A percentile compares a stretch with the other conserved stretches of the same genome.
Conservation (phyloP, 2,329 filamentous ascomycete genomes). For the Ceratocystis variospora region DNA sequence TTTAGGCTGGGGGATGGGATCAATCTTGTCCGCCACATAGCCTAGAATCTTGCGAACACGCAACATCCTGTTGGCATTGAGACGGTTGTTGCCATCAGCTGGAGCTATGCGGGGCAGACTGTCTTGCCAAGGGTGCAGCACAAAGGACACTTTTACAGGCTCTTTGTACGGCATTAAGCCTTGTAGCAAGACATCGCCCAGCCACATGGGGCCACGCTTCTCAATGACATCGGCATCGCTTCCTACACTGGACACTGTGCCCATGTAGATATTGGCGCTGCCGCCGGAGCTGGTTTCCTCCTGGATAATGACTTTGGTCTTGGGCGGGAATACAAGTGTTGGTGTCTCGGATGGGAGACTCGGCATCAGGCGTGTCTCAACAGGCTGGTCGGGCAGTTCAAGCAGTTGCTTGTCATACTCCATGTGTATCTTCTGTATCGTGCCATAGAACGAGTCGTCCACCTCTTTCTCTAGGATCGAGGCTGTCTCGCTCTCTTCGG, state of each 20-base stretch:
- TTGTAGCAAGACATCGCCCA: slow-evolving; percentile 73
- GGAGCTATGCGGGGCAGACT: slow-evolving; percentile 59
- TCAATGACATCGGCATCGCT: slow-evolving; percentile 72
- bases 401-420: slow-evolving; percentile 56
- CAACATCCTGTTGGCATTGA: slow-evolving; percentile 95
- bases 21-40: slow-evolving; percentile 86
- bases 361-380: slow-evolving; percentile 54
- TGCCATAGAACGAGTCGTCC: slow-evolving; percentile 60
- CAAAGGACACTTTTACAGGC: slow-evolving; percentile 90
- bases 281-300: slow-evolving; percentile 52
- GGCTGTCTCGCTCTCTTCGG: slow-evolving; percentile 50
- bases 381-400: slow-evolving; percentile 38
- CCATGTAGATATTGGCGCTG: slow-evolving; percentile 76
- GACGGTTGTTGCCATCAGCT: slow-evolving; percentile 67
- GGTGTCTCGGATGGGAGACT: slow-evolving; percentile 62
- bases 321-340: slow-evolving; percentile 55
- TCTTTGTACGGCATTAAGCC: slow-evolving; percentile 78
- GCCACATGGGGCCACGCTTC: slow-evolving; percentile 76
- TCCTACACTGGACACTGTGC: slow-evolving; percentile 66
- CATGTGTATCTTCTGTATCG: slow-evolving; percentile 57
- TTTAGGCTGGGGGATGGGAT: slow-evolving; percentile 38
- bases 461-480: slow-evolving; percentile 57
- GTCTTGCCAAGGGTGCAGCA: slow-evolving; percentile 69
- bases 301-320: slow-evolving; percentile 54
- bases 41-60: slow-evolving; percentile 85